Conservation (phyloP, 805 yeast genomes). For the Jamesozyma lodderae region DNA sequence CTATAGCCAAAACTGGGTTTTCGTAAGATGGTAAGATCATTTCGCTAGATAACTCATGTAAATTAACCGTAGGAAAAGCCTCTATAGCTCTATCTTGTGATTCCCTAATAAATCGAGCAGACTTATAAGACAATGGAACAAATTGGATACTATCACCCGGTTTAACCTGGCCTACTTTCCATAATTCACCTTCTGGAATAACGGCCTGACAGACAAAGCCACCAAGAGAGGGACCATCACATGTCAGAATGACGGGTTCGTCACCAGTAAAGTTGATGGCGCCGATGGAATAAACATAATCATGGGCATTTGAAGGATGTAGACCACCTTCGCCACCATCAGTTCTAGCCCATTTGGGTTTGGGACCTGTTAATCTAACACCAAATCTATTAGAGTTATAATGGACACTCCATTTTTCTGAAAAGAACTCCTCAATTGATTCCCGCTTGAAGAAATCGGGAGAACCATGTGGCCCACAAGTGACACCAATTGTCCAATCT, state of each 20-base stretch:
- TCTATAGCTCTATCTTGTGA: conserved; percentile 51
- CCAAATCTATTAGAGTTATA: conserved; percentile 97
- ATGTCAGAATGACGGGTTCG: conserved; percentile 92
- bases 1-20: conserved; percentile 58
- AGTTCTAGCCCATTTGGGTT: conserved; percentile 90
- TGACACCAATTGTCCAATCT: conserved; percentile 81
- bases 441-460: conserved; percentile 86
- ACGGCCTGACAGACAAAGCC: conserved; percentile 97
- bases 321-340: conserved; percentile 98
- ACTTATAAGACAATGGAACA: conserved; percentile 61
- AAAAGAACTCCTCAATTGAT: conserved; percentile 65
- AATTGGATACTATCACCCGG: conserved; percentile 85
- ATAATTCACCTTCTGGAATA: conserved; percentile 90
- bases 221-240: conserved; percentile 96
- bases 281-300: conserved; percentile 91
- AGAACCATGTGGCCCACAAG: conserved; percentile 96
- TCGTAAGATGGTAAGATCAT: conserved; percentile 39
- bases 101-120: conserved; percentile 56
- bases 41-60: conserved; percentile 27
- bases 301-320: conserved; percentile 98
- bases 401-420: conserved; percentile 84
- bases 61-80: conserved; percentile 8
- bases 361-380: conserved; percentile 88
- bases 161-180: conserved; percentile 97
- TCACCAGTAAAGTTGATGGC: conserved; percentile 98